Evolutionary conservation across 345 rosid species (phyloP).

Genomic region (Geranium rotundifolium): DNA sequence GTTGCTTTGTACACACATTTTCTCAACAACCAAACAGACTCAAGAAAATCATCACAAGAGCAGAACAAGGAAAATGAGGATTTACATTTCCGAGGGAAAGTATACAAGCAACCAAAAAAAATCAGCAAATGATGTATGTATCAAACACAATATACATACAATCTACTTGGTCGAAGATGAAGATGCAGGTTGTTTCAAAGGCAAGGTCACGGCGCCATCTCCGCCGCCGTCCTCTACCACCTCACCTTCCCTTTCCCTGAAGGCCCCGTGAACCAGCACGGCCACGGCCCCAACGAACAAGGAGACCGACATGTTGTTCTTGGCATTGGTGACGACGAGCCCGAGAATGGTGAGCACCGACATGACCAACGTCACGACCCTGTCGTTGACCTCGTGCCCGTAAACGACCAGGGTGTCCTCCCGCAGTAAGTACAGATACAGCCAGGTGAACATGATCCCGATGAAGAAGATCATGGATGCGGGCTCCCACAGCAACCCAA

Average conservation of each 20-base stretch:
- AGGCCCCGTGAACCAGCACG: slow-evolving; percentile 33
- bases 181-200: too few species aligned
- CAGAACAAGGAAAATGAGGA: too few species aligned
- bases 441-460: slow-evolving; percentile 34
- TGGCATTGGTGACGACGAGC: slow-evolving; percentile 30
- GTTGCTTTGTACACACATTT: too few species aligned
- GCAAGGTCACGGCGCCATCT: too few species aligned
- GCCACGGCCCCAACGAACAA: slow-evolving; percentile 28
- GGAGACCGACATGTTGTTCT: slow-evolving; percentile 25
- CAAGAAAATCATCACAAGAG: too few species aligned
- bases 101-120: too few species aligned
- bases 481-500: slow-evolving; percentile 51
- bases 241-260: slow-evolving; percentile 30
- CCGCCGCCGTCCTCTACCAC: slow-evolving; percentile 14
- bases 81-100: too few species aligned
- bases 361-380: slow-evolving; percentile 23
- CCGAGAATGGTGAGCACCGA: slow-evolving; percentile 22
- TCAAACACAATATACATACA: too few species aligned
- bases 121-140: too few species aligned
- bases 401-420: slow-evolving; percentile 29
- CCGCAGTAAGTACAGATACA: slow-evolving; percentile 41
- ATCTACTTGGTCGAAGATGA: too few species aligned
- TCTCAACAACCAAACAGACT: too few species aligned
- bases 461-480: slow-evolving; percentile 31
- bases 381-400: slow-evolving; percentile 31